Base-by-base conservation (phyloP, 208 protist species). In the Acanthamoeba polyphaga region DNA sequence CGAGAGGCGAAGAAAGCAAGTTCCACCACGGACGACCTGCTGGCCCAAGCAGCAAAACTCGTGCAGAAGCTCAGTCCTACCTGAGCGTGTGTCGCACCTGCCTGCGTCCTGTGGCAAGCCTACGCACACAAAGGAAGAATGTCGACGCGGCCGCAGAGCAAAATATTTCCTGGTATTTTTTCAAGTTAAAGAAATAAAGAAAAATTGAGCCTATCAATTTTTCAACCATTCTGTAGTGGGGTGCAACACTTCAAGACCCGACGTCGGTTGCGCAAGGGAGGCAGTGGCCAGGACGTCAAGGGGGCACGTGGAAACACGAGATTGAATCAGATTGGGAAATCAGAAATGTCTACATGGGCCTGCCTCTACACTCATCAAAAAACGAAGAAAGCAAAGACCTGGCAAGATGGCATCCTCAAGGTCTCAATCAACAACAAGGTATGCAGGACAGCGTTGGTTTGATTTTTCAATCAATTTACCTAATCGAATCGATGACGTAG, bases 281-380 rank as follows among this genome's bases (percentile, higher is more conserved):
- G n/a, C n/a, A n/a, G n/a, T n/a, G n/a, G n/a, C n/a, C 43, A 46
- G 43, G 34, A 38, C 34, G 2, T 38, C 34, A 38, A 38, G 34
- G 3, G 43, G 43, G 6, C 43, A 9, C 43, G 43, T 46, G 43
- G 43, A 46, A 46, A 38, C n/a, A 1, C 53, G 10, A 10, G 53
- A 58, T 58, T 58, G 53, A 58, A 58, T 19, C 1, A 8, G 17
- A 19, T 46, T 9, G 43, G n/a, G n/a, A n/a, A n/a, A n/a, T n/a
- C n/a, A n/a, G n/a, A 46, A 12, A 93, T 93, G 88, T 53, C 88
- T 0, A 22, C 22, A 34, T 93, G 88, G 88, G 58, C 70, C 8
- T 60, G 46, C 32, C 74, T 94, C 51, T 94, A 94, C 74, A 94
- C 91, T 22, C 91, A 94, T 32, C 91, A 94, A 19, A 94, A 94